Evolutionary conservation across 345 rosid species (phyloP).

Genomic region (Trapa bicornis): DNA sequence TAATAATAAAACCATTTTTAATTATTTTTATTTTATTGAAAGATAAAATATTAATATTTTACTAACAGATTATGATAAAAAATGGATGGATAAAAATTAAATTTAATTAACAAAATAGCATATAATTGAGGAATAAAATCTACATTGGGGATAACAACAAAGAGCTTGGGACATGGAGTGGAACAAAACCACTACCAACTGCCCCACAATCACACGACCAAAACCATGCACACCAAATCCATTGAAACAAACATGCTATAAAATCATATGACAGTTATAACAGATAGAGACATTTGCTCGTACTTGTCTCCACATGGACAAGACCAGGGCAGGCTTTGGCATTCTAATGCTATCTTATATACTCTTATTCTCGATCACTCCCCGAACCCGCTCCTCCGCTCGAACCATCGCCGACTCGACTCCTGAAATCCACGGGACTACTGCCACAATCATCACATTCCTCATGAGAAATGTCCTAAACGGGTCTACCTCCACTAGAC

Average conservation of each 20-base stretch:
- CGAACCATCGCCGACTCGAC: conserved; percentile 21
- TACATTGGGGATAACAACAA: too few relatives aligned
- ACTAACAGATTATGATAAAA: too few relatives aligned
- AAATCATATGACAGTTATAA: not conserved
- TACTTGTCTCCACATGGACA: not conserved
- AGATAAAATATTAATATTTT: too few relatives aligned
- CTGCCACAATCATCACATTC: conserved; percentile 24
- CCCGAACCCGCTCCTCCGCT: conserved; percentile 17
- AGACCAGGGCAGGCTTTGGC: not conserved
- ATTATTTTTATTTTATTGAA: too few relatives aligned
- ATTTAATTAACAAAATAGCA: too few relatives aligned
- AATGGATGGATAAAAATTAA: too few relatives aligned
- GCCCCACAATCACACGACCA: not conserved
- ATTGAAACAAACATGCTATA: not conserved
- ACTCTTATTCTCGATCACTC: conserved; percentile 9
- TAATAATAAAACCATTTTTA: too few relatives aligned
- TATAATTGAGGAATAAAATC: too few relatives aligned
- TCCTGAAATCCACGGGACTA: conserved; percentile 9
- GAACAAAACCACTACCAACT: not conserved
- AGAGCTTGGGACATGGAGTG: too few relatives aligned
- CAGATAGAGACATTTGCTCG: not conserved
- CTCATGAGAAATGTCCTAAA: conserved; percentile 35
- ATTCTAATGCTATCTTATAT: conserved; percentile 2
- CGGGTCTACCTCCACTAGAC: conserved; percentile 13
- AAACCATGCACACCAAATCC: not conserved